These are phyloP conservation scores for Candida sojae DNA, from an alignment of 1,139 yeast genomes.

Conservation along the genomic window DNA sequence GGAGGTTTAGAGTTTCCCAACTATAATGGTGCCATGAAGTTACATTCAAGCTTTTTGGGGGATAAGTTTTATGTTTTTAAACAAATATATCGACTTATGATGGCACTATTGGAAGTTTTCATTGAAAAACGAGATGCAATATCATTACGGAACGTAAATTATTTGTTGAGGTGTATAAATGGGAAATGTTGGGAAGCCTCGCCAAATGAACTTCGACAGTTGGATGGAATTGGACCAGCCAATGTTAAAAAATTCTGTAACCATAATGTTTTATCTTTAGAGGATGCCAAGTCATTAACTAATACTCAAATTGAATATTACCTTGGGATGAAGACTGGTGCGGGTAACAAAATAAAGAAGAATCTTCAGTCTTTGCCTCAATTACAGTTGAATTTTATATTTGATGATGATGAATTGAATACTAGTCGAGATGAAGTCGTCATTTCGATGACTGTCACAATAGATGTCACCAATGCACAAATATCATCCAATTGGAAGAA, in stretches of 20 bases:
- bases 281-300: slow-evolving; percentile 26
- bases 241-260: slow-evolving; percentile 36
- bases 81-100: slow-evolving; percentile 38
- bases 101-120: slow-evolving; percentile 46
- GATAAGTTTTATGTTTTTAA: slow-evolving; percentile 43
- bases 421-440: slow-evolving; percentile 10
- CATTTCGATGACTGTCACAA: slow-evolving; percentile 19
- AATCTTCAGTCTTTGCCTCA: slow-evolving; percentile 29
- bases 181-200: slow-evolving; percentile 53
- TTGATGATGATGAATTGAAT: slow-evolving; percentile 9
- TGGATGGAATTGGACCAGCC: slow-evolving; percentile 43
- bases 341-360: slow-evolving; percentile 29
- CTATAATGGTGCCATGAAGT: slow-evolving; percentile 36
- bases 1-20: slow-evolving; percentile 48
- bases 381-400: slow-evolving; percentile 14
- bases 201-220: slow-evolving; percentile 41
- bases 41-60: slow-evolving; percentile 36
- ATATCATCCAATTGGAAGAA: slow-evolving; percentile 31
- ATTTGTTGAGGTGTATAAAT: slow-evolving; percentile 34
- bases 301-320: slow-evolving; percentile 37
- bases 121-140: slow-evolving; percentile 37
- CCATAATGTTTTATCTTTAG: slow-evolving; percentile 29
- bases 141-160: slow-evolving; percentile 36
- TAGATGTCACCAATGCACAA: slow-evolving; percentile 19
- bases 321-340: slow-evolving; percentile 39